Percentiles rank a stretch among this genome's conserved stretches.
Evolutionary conservation across 2,329 filamentous ascomycete species (phyloP).

Genomic region (Magnaporthiopsis incrustans): DNA sequence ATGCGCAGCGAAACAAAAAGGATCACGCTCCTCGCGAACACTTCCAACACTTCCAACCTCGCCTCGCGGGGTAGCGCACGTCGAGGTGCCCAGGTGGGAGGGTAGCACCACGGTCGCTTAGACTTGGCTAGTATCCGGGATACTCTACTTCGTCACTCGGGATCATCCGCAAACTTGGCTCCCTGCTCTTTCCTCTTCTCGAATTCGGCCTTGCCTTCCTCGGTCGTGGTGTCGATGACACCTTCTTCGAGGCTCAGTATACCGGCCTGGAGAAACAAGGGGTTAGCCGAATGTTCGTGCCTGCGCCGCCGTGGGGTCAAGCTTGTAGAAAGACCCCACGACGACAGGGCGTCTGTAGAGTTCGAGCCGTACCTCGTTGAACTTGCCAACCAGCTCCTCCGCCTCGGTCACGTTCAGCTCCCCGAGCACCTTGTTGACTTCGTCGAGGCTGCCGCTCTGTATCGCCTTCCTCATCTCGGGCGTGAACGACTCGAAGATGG

Average conservation of each 20-base stretch:
- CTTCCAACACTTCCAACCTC: too few species aligned
- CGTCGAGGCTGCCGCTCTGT: conserved; percentile 80
- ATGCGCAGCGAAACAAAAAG: too few species aligned
- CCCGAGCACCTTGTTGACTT: conserved; percentile 78
- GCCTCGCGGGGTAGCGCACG: too few species aligned
- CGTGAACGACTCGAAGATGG: conserved; percentile 77
- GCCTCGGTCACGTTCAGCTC: conserved; percentile 80
- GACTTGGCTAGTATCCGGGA: too few species aligned
- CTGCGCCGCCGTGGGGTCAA: too few species aligned
- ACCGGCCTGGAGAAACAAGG: conserved; percentile 11
- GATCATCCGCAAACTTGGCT: conserved; percentile 4
- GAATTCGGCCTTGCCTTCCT: conserved; percentile 72
- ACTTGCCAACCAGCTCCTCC: conserved; percentile 69
- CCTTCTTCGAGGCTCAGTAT: conserved; percentile 78
- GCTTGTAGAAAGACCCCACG: too few species aligned
- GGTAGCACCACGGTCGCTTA: too few species aligned
- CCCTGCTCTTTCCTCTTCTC: conserved; percentile 29
- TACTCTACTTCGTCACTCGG: not conserved
- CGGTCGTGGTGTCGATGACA: conserved; percentile 90
- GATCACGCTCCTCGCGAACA: too few species aligned
- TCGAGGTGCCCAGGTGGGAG: too few species aligned
- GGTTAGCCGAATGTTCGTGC: not conserved
- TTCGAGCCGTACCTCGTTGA: conserved; percentile 51
- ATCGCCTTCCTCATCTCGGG: conserved; percentile 73
- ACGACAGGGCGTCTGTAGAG: not conserved